Conservation (phyloP, 2,329 filamentous ascomycete species). For the Didymella pinodella region DNA sequence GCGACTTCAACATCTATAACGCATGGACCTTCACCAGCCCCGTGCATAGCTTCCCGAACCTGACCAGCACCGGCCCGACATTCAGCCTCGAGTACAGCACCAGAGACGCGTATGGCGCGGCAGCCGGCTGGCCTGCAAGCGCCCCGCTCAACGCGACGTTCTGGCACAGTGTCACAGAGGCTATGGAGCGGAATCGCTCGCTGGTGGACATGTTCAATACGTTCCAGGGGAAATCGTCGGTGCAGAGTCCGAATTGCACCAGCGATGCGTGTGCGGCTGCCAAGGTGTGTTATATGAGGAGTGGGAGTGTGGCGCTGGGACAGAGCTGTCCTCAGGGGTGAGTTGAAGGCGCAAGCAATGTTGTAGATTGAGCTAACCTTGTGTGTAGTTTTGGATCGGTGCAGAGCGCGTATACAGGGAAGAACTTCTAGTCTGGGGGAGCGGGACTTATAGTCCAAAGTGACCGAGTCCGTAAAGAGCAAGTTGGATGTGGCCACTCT, state of each 20-base stretch:
- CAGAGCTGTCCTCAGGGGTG: slow-evolving; percentile 12
- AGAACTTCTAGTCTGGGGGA: not conserved
- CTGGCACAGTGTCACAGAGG: slow-evolving; percentile 10
- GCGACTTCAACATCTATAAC: slow-evolving; percentile 13
- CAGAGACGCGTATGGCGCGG: slow-evolving; percentile 6
- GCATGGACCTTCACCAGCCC: slow-evolving; percentile 12
- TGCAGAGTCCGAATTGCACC: slow-evolving; percentile 8
- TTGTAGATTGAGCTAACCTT: not conserved
- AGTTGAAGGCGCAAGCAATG: not conserved
- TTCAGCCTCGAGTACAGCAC: slow-evolving; percentile 11
- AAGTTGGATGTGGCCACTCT: too few species aligned
- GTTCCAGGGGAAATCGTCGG: slow-evolving; percentile 1
- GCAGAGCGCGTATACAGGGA: slow-evolving; percentile 7
- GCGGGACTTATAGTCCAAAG: not conserved
- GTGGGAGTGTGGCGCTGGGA: slow-evolving; percentile 11
- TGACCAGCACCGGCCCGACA: slow-evolving; percentile 6
- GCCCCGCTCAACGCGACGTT: slow-evolving; percentile 11
- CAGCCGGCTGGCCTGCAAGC: not conserved
- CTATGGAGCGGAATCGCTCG: slow-evolving; percentile 8
- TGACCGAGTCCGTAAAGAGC: too few species aligned
- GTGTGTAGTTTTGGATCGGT: slow-evolving; percentile 3
- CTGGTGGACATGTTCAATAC: slow-evolving; percentile 10
- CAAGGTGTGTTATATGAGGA: slow-evolving; percentile 12
- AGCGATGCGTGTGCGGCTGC: slow-evolving; percentile 9
- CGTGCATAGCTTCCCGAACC: slow-evolving; percentile 3